Base-by-base conservation (phyloP, 371 early-diverging fungal species). In the Blakeslea trispora region DNA sequence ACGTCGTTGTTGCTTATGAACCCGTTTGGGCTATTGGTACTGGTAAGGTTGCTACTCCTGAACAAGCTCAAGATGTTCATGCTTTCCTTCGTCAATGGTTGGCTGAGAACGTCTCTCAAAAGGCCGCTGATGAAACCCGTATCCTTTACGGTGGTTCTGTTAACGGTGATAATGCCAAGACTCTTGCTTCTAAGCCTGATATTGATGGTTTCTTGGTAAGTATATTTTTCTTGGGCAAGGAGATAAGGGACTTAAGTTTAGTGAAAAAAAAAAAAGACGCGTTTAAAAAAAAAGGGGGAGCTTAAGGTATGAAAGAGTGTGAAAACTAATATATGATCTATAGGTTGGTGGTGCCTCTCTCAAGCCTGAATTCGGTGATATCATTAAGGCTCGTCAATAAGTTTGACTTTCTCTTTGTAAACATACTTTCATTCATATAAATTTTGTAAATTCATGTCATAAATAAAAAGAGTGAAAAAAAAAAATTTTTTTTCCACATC, bases 11-110 rank as follows among this genome's bases (percentile, higher is more conserved):
- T 77, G 99, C 99, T 63, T 99, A 99, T 74, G 99, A 99, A 83
- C 99, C 99, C 53, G 97, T 99, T 50, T 99, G 99, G 99, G 99
- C 99, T 53, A 92, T 83, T 72, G 99, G 99, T 61, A 99, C 99
- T 35, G 99, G 99, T 69, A 93, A 94, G 87, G 94, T 97, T 10
- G 98, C 99, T 37, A 91, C 96, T 28, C 95, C 94, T 50, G 85
- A 91, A 50, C 95, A 99, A 69, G 99, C 99, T 45, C 96, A 98
- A 83, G 97, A 99, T 67, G 94, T 93, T 51, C 99, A 99, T 77
- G 76, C 70, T 23, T 85, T 77, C 55, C 94, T 98, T 72, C 91
- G 99, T 68, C 63, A 83, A 48, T 97, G 95, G 92, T 82, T 98
- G 64, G 74, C 73, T 41, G 81, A 83, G 23, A 88, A 91, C 43